Evolutionary conservation across 1,284 basidiomycete species (phyloP), one percentile per base, ranked within the genome.

Genomic region (Vanrija pseudolonga): DNA sequence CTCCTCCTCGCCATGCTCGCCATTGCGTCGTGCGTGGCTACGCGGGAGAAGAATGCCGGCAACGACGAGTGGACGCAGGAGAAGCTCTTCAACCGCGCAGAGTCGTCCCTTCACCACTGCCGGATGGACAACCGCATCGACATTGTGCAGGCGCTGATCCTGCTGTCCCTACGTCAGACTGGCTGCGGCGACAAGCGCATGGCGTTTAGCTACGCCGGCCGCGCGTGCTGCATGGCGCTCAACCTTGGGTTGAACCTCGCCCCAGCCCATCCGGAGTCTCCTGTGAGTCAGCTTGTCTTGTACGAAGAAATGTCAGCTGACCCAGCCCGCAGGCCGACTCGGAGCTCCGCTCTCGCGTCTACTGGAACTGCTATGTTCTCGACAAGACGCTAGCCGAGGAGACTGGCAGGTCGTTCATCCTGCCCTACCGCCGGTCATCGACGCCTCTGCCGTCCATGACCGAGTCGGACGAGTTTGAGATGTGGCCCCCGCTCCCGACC

Each of bases 21-120:
- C 22, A 65, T 73, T 14, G 69, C 73, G 5, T 53, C 66, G 3
- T 73, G 69, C 43, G 64, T 74, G 15, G 64, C 67, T 1, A 36
- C 32, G 18, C 40, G 51, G 9, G 15, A 19, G 14, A 32, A 28
- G 12, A 47, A 44, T 8, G 28, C 58, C 63, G 48, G 47, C 51
- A 83, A 87, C 61, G 86, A 85, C 50, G 78, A 77, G 5, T 84
- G 89, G 74, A 78, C 72, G 1, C 82, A 85, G 1, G 85, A 89
- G 66, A 78, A 80, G 48, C 77, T 90, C 5, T 70, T 68, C 51
- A 46, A 49, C 5, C 64, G 66, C 60, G 71, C 72, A 6, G 67
- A 74, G 43, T 48, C 56, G 14, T 53, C 57, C 9, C 59, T 73
- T 19, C 64, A 64, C 45, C 57, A 62, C 37, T 62, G 58, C 17